Base-by-base conservation (phyloP, 257 asterid genomes). In the Anisodus acutangulus region DNA sequence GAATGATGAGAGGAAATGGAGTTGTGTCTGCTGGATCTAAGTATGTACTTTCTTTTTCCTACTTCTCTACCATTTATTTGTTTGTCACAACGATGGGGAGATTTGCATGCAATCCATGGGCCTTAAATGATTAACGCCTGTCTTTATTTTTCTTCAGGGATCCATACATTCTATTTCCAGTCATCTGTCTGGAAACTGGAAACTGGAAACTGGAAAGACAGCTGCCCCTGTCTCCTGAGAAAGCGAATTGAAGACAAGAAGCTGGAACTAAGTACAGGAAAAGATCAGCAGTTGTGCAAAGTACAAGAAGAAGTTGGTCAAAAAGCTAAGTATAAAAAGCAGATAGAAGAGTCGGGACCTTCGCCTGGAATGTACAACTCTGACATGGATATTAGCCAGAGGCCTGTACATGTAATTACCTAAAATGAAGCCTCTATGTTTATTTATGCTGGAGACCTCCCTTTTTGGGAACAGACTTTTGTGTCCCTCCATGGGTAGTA, bases 1-100 rank as follows among this genome's bases (percentile, higher is more conserved):
- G 89, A 12, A 88, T 93, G 13, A 80, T 90, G 59, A 91, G 83
- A 83, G 89, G 93, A 63, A 90, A 91, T 16, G 94, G 96, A 43
- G 63, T 89, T 37, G 12, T 90, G 59, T 85, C 90, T 74, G 69
- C 85, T 22, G 94, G 93, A 71, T 37, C 60, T 13, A 49, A 93
- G 98, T 94, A 87, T 22, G 88, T 60, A 7, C 62, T 53, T 53
- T 66, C 47, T 16, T 53, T 55, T 82, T 74, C 47, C 80, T 69
- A 71, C 80, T 13, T 72, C 51, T 76, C 81, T 26, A 26, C 12
- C 22, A 22, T 11, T 74, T 19, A 22, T 76, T 49, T 76, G 41
- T 76, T 76, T 76, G 43, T 49, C 16, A 6, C 9, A 19, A 22
- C 19, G 80, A 19, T 47, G 43, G 22, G 39, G 1, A 5, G 62